Evolutionary conservation across 208 protist genomes (phyloP).

Genomic region (Leishmania arabica): DNA sequence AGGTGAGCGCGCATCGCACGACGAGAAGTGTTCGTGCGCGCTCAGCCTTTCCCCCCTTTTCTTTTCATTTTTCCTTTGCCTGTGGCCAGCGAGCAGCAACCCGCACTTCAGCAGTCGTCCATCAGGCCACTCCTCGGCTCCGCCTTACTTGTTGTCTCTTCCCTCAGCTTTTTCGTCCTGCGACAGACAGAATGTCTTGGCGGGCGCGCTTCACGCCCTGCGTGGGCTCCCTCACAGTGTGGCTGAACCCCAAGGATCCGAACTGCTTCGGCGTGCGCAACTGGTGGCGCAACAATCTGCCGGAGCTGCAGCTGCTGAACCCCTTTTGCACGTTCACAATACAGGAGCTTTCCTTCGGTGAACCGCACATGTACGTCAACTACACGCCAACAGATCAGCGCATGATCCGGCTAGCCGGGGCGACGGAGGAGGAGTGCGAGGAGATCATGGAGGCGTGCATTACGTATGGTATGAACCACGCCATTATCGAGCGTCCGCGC

Average conservation of each 20-base stretch:
- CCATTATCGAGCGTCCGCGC: constrained; percentile 81
- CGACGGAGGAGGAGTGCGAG: constrained; percentile 90
- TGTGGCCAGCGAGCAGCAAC: background rate
- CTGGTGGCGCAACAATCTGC: constrained; percentile 92
- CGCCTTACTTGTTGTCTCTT: background rate
- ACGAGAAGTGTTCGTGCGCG: background rate
- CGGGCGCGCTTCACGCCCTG: constrained; percentile 88
- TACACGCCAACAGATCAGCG: constrained; percentile 89
- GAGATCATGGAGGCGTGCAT: constrained; percentile 91
- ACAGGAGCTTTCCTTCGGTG: constrained; percentile 90
- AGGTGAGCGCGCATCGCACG: background rate
- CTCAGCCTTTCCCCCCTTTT: background rate
- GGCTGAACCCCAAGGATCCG: constrained; percentile 93
- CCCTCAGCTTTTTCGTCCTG: background rate
- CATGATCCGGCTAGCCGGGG: constrained; percentile 84
- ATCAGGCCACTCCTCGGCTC: background rate
- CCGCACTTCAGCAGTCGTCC: background rate
- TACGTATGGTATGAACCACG: constrained; percentile 91
- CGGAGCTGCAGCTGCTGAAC: constrained; percentile 90
- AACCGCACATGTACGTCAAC: constrained; percentile 92
- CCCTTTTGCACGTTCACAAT: constrained; percentile 90
- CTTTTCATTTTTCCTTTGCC: background rate
- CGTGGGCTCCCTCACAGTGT: constrained; percentile 82
- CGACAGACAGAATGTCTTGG: constrained; percentile 74
- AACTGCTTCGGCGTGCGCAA: constrained; percentile 93